Evolutionary conservation across 2,329 filamentous ascomycete genomes (phyloP), one percentile per base, ranked within the genome.

Genomic region (Geosmithia putterillii): DNA sequence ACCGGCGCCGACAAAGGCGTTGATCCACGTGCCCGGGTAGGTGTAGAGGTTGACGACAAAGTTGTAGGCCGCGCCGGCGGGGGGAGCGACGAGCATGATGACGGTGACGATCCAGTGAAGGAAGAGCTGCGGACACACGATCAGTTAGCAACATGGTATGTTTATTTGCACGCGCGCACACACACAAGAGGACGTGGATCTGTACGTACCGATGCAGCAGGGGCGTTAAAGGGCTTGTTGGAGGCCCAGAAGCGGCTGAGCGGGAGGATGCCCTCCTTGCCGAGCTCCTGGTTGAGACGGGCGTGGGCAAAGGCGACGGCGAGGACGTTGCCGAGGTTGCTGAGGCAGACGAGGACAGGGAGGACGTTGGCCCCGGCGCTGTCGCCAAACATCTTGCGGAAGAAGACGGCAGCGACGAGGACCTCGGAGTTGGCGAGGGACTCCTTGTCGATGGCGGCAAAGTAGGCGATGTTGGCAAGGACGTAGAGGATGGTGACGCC

Each of bases 181-280:
- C n/a, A n/a, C n/a, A n/a, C n/a, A n/a, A n/a, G n/a, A n/a, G n/a
- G n/a, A n/a, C n/a, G n/a, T n/a, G n/a, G n/a, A n/a, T n/a, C n/a
- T n/a, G n/a, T n/a, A 60, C 62, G 52, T 58, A 68, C 65, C 10
- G 70, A 61, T 7, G 76, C 64, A n/a, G 75, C 69, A 0, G 81
- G 81, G 0, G 81, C 71, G 44, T 79, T 76, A 47, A 79, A 81
- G 0, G 81, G 82, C 58, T 72, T 75, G 52, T 79, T 81, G 3
- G 78, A 83, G 0, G 81, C 81, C 76, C 77, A 85, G 55, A 86
- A 74, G 2, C 68, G 67, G 47, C 75, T 77, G 44, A 71, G 81
- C 0, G 82, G 82, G 14, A 86, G 53, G 5, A 86, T 63, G 0
- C 80, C 80, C 52, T 86, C 81, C 52, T 82, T 83, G 1, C 76